Evolutionary conservation across 2,329 filamentous ascomycete genomes (phyloP), one percentile per base, ranked within the genome.

Genomic region (Ophiostoma ulmi): DNA sequence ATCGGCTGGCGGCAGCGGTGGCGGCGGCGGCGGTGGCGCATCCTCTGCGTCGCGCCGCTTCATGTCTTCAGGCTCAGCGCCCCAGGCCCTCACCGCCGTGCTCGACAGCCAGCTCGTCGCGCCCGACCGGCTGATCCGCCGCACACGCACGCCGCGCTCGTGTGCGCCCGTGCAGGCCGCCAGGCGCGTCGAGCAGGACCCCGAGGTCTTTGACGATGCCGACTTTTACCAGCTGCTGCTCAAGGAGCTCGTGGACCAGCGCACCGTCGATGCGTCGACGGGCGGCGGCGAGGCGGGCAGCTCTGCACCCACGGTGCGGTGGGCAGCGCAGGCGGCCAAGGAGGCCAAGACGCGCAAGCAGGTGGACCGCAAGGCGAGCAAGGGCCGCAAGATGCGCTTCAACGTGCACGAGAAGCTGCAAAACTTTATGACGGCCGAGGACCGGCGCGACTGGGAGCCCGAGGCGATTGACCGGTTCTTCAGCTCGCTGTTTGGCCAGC

Each of bases 341-440:
- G 91, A 93, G 76, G 90, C 89, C 70, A 97, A 94, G 83, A 86
- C 90, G 72, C 91, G 91, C 80, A 91, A 92, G 77, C 87, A 90
- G 39, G 91, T 98, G 5, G 95, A 99, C 79, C 94, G 94, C 26
- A 95, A 94, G 78, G 95, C 95, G 0, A 97, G 92, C 78, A 98
- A 98, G 81, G 95, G 95, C 6, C 85, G 95, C 68, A 97, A 97
- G 82, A 87, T 99, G 85, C 86, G 93, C 55, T 99, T 94, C 80
- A 95, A 92, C 20, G 93, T 97, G 65, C 94, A 98, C 78, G 94
- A 98, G 82, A 98, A 98, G 83, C 80, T 99, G 77, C 92, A 97
- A 81, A 97, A 97, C 79, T 98, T 98, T 78, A 97, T 97, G 93
- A 94, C 94, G 13, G 90, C 93, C 0, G 93, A 97, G 78, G 91